These are phyloP conservation scores for Trichoderma brevicompactum DNA, from an alignment of 2,329 filamentous ascomycete genomes.

Conservation along the genomic window DNA sequence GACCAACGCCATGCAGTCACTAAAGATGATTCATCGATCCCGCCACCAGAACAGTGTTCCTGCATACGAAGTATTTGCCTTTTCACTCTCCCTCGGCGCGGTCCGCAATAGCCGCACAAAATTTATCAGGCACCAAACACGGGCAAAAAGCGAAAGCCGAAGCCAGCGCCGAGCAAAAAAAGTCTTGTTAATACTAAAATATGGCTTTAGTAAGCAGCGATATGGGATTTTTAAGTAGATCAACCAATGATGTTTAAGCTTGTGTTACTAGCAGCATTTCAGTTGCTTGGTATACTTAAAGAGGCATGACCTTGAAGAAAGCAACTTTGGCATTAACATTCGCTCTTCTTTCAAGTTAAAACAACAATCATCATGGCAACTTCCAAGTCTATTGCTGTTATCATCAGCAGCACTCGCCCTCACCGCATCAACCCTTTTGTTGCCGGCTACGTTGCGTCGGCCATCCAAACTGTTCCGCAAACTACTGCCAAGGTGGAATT, in stretches of 20 bases:
- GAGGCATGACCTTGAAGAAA: neutral
- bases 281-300: neutral
- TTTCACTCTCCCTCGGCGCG: too few species aligned
- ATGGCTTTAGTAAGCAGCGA: neutral
- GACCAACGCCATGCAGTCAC: too few species aligned
- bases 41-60: too few species aligned
- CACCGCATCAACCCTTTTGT: constrained; percentile 43
- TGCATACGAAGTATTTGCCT: too few species aligned
- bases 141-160: neutral
- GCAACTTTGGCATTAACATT: neutral
- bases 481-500: constrained; percentile 31
- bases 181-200: neutral
- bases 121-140: neutral
- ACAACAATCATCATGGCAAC: neutral
- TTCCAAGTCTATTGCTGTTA: constrained; percentile 39
- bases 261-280: neutral
- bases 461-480: constrained; percentile 34
- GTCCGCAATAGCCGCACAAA: neutral
- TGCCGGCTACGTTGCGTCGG: constrained; percentile 40
- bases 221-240: neutral
- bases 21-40: too few species aligned
- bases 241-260: constrained; percentile 6
- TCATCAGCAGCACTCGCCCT: constrained; percentile 44
- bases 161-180: neutral
- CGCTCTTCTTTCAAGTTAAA: neutral